Base-by-base conservation (phyloP, 495 filamentous ascomycete genomes). In the Penicillium flavigenum region DNA sequence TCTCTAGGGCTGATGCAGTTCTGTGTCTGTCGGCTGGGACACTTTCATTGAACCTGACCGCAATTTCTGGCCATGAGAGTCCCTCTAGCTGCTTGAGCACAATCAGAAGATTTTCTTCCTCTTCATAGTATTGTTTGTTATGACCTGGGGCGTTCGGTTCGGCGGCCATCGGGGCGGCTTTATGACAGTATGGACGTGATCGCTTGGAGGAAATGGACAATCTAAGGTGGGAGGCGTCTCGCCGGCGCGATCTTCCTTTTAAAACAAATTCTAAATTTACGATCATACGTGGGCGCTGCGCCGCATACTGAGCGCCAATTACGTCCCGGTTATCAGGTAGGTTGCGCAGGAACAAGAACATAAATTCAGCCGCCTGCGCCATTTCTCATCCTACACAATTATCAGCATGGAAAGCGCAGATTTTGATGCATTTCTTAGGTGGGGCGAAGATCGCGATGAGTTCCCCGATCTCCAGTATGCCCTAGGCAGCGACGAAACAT, bases 1-100 rank as follows among this genome's bases (percentile, higher is more conserved):
- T 55, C 51, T 60, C 24, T 16, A 60, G 45, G 43, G 51, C 57
- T 22, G 34, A 43, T 32, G 17, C 19, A 31, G 49, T 55, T 55
- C 57, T 41, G 14, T 50, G 36, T 44, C 51, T 44, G 45, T 55
- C 48, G 10, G 51, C 32, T 17, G 41, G 27, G 14, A 60, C 51
- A 22, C 47, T 31, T 60, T 39, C n/a, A 39, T 60, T 60, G 42
- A 54, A 60, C 11, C 27, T 45, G 9, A 22, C 24, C 34, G 27
- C 44, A 17, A 60, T 56, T 44, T 42, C 34, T 14, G 34, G 6
- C 51, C 34, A 60, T 14, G 22, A 31, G 27, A 50, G 31, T 19
- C 34, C n/a, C n/a, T n/a, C n/a, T 19, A 29, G 17, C 7, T 45
- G 20, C 32, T 50, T 54, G 1, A 60, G 51, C 16, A 27, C 4